A percentile compares a stretch with the other conserved stretches of the same genome.
Conservation (phyloP, 768 basidiomycete species). For the Suillus decipiens region DNA sequence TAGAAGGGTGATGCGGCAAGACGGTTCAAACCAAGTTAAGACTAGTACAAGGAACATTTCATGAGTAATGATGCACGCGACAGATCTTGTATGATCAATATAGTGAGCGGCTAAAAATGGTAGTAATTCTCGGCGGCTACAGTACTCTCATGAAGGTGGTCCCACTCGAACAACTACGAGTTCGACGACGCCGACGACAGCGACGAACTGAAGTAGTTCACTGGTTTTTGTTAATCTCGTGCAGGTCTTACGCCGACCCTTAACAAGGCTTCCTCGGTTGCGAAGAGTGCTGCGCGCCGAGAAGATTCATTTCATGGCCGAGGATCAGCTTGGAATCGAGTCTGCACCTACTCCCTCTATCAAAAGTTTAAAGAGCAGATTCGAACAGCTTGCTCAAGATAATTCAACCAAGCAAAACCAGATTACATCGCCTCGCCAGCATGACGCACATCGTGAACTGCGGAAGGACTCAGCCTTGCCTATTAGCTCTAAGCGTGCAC, state of each 20-base stretch:
- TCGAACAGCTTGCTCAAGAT: constrained; percentile 64
- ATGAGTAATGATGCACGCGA: no score
- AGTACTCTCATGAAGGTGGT: background rate
- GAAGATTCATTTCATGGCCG: constrained; percentile 9
- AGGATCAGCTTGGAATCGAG: constrained; percentile 42
- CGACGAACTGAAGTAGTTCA: background rate
- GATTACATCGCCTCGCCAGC: constrained; percentile 14
- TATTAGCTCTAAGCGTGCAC: constrained; percentile 51
- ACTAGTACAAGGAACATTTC: no score
- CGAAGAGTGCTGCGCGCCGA: background rate
- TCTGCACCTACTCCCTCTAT: constrained; percentile 61
- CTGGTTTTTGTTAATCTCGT: background rate
- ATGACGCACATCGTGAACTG: constrained; percentile 31
- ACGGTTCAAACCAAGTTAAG: no score
- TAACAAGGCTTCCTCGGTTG: background rate
- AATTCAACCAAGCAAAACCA: constrained; percentile 23
- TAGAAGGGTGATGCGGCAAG: no score
- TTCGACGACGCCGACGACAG: background rate
- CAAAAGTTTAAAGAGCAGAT: constrained; percentile 66
- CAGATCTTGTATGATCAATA: no score
- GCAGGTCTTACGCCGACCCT: background rate
- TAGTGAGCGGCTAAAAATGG: background rate
- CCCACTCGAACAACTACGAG: background rate
- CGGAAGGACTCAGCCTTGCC: constrained; percentile 45
- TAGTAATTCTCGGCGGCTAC: background rate